Evolutionary conservation across 441 rosid genomes (phyloP), one percentile per base, ranked within the genome.

Genomic region (Mallotus repandus): DNA sequence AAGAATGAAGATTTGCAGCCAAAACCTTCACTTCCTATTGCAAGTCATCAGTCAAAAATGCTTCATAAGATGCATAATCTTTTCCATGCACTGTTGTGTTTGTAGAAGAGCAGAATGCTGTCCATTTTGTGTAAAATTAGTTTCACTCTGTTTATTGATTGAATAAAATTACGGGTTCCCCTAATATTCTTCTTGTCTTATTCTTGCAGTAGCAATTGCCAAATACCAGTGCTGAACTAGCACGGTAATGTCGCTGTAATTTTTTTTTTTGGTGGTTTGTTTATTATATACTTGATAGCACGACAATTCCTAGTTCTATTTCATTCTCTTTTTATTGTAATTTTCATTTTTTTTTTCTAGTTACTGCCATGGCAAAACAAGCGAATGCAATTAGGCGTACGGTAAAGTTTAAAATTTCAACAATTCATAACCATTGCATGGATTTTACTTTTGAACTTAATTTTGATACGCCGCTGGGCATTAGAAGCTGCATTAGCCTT

Each of bases 21-120:
- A 48, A 81, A 87, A 19, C 81, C 93, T 59, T 78, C 93, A 68
- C 86, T 92, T 68, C 91, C 88, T 49, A 74, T 86, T 16, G 71
- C 82, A 29, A 81, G 70, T 76, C 96, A 86, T 72, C 94, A 88
- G 18, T 86, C 94, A 21, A 93, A 88, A 81, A 62, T 93, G 80
- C 89, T 96, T 29, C 73, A 81, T 69, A 91, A 83, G 86, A 83
- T 96, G 97, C 98, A 91, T 66, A 83, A 86, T 74, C 71, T 90
- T 76, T 91, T 93, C 77, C 92, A 90, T 71, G 15, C 83, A 3
- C 84, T 84, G 81, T 87, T 89, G 77, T 93, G 97, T 81, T 76
- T 88, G 85, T 95, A 84, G 68, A 63, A 50, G 35, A 32, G 56
- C 6, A 32, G 61, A 66, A 66, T 60, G 46, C 21, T 45, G 54